A percentile compares a stretch with the other conserved stretches of the same genome.
Conservation (phyloP, 495 filamentous ascomycete species). For the Bacidia rubella region DNA sequence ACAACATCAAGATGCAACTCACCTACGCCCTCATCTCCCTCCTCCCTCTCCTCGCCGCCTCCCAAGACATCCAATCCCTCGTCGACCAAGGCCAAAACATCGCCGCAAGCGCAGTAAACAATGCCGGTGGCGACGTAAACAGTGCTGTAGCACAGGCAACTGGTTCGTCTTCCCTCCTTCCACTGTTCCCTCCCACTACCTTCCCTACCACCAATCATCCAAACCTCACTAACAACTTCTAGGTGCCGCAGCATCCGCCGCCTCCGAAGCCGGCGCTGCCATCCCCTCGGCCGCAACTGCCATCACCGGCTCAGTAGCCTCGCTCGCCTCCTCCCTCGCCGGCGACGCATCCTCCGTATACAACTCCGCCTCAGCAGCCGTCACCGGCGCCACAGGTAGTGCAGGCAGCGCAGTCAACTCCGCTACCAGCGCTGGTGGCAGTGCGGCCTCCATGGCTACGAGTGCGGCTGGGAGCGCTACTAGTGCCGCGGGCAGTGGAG, state of each 20-base stretch:
- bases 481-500: background rate
- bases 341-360: background rate
- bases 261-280: background rate
- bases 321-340: background rate
- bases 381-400: background rate
- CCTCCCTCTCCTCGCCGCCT: conserved; percentile 2
- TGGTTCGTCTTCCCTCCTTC: background rate
- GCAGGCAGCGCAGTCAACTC: background rate
- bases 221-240: background rate
- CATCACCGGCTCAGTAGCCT: background rate
- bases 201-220: background rate
- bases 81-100: background rate
- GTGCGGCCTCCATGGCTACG: background rate
- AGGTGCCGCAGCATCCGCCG: background rate
- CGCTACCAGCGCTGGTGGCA: background rate
- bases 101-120: background rate
- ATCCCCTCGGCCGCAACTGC: background rate
- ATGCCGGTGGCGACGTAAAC: background rate
- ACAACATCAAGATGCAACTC: background rate
- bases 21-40: background rate
- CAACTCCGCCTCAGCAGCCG: background rate
- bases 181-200: background rate
- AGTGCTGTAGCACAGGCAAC: background rate
- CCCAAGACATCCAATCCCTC: conserved; percentile 3
- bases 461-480: background rate